phyloP scores from a whole-genome alignment of 805 yeast species.

The Starmerella scarabaei region DNA sequence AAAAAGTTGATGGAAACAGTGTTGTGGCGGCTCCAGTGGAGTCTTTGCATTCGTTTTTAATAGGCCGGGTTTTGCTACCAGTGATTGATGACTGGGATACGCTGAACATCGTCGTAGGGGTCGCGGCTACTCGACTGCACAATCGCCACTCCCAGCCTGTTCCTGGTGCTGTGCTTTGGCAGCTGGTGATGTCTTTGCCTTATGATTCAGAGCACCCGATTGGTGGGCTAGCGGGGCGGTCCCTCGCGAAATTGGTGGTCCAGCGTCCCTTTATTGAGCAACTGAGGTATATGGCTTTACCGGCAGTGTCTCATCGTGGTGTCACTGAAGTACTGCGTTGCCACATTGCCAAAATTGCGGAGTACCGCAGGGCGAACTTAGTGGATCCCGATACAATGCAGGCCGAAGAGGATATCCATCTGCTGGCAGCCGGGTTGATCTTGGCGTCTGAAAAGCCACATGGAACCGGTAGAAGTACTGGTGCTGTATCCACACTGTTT shows the following conservation, averaged over 20 bases:
- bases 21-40: background rate
- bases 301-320: constrained; percentile 16
- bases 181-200: constrained; percentile 17
- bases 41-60: constrained; percentile 2
- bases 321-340: constrained; percentile 13
- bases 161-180: constrained; percentile 24
- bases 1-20: background rate
- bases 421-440: constrained; percentile 22
- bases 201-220: background rate
- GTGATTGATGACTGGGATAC: background rate
- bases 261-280: constrained; percentile 26
- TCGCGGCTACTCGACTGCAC: constrained; percentile 5
- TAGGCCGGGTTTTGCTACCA: constrained; percentile 3
- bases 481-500: background rate
- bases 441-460: constrained; percentile 20
- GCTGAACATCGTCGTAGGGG: constrained; percentile 3
- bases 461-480: background rate
- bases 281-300: constrained; percentile 24
- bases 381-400: constrained; percentile 7
- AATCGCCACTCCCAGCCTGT: background rate
- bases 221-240: constrained; percentile 1
- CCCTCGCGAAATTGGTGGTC: constrained; percentile 10
- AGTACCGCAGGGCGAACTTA: background rate
- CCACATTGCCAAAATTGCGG: constrained; percentile 8
- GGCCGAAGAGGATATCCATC: constrained; percentile 21